These are phyloP conservation scores for Phytopythium oedochilum DNA, from an alignment of 352 stramenopile species.

Conservation along the genomic window DNA sequence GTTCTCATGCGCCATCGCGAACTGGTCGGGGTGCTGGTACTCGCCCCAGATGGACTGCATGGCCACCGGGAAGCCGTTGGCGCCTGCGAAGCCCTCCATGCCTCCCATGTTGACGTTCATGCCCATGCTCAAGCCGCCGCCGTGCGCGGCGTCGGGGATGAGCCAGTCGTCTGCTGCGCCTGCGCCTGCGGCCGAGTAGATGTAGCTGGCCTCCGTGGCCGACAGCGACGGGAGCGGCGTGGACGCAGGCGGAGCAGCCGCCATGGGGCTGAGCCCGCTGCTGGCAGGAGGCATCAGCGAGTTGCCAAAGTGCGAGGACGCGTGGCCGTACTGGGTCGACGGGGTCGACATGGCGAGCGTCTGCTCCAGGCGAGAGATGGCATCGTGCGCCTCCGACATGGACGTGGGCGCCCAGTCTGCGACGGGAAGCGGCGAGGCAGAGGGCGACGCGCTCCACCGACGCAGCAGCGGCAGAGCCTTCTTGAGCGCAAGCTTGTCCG, in stretches of 20 bases:
- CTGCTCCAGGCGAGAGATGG: conserved; percentile 54
- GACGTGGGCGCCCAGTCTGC: conserved; percentile 46
- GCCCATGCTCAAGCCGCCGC: conserved; percentile 1
- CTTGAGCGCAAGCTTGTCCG: conserved; percentile 46
- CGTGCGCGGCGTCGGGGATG: neutral
- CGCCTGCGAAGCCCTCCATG: neutral
- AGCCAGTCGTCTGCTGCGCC: conserved; percentile 12
- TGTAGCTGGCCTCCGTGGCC: conserved; percentile 27
- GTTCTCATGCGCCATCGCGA: neutral
- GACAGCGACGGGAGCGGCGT: conserved; percentile 25
- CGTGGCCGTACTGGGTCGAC: neutral
- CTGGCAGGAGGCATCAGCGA: neutral
- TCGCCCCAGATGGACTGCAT: conserved; percentile 25
- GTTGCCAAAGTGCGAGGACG: neutral
- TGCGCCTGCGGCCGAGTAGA: conserved; percentile 24
- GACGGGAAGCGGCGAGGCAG: conserved; percentile 27
- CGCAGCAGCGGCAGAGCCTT: conserved; percentile 42
- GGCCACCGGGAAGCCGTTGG: conserved; percentile 6
- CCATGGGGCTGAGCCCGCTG: conserved; percentile 2
- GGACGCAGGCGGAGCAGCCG: neutral
- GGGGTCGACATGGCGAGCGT: conserved; percentile 18
- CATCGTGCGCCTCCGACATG: conserved; percentile 39
- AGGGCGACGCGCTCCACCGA: conserved; percentile 41
- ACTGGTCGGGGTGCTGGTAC: conserved; percentile 10
- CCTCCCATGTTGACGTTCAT: neutral